Conservation (phyloP, 352 stramenopile genomes). For the Phytophthora parvispora region DNA sequence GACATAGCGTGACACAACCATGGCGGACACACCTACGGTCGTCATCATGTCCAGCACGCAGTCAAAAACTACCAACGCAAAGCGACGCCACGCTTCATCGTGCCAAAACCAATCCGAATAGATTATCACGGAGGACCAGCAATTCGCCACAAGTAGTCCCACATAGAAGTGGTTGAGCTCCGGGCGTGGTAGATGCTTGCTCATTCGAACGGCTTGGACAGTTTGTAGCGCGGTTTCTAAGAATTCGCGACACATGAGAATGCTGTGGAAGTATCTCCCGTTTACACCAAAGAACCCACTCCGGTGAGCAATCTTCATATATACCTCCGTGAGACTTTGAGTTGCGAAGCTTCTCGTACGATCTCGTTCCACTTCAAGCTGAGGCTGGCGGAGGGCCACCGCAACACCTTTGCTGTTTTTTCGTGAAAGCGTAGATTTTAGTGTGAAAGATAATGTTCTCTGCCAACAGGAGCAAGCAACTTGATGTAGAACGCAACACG, state of each 20-base stretch:
- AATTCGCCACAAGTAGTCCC: slow-evolving; percentile 31
- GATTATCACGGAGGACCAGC: slow-evolving; percentile 31
- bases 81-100: slow-evolving; percentile 17
- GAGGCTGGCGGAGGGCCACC: background rate
- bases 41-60: slow-evolving; percentile 33
- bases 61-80: slow-evolving; percentile 29
- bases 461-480: slow-evolving; percentile 10
- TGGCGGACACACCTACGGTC: slow-evolving; percentile 22
- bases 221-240: slow-evolving; percentile 30
- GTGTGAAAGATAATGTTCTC: slow-evolving; percentile 1
- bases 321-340: background rate
- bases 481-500: slow-evolving; percentile 12
- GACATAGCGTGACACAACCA: slow-evolving; percentile 23
- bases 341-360: background rate
- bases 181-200: slow-evolving; percentile 17
- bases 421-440: background rate
- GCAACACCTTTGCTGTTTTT: background rate
- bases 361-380: background rate
- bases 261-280: slow-evolving; percentile 24
- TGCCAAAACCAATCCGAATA: slow-evolving; percentile 22
- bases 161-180: slow-evolving; percentile 46
- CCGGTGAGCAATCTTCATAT: background rate
- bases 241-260: slow-evolving; percentile 30
- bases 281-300: slow-evolving; percentile 27
- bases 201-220: slow-evolving; percentile 33